These are phyloP conservation scores for Camillea tinctor DNA, from an alignment of 2,329 filamentous ascomycete genomes.

Conservation along the genomic window DNA sequence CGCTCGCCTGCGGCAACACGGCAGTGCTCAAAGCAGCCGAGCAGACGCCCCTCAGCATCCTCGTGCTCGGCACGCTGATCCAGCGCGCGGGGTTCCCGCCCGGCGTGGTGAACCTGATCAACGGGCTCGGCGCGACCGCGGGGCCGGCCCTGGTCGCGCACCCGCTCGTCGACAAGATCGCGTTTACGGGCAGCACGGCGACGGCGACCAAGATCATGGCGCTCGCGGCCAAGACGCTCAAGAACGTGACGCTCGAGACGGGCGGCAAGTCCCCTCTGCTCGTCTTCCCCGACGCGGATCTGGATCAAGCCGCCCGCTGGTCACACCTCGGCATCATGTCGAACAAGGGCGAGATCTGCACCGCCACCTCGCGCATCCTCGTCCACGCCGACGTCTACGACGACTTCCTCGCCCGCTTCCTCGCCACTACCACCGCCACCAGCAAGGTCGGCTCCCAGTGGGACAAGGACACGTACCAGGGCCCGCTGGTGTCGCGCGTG, in stretches of 20 bases:
- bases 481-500: slow-evolving; percentile 1
- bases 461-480: slow-evolving; percentile 3
- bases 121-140: slow-evolving; percentile 66
- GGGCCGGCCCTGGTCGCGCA: slow-evolving; percentile 66
- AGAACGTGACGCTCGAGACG: slow-evolving; percentile 56
- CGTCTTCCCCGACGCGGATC: slow-evolving; percentile 55
- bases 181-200: slow-evolving; percentile 73
- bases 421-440: slow-evolving; percentile 14
- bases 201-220: slow-evolving; percentile 67
- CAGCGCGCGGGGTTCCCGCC: slow-evolving; percentile 72
- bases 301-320: slow-evolving; percentile 51
- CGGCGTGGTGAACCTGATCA: slow-evolving; percentile 72
- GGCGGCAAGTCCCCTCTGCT: slow-evolving; percentile 56
- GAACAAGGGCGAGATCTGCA: slow-evolving; percentile 18
- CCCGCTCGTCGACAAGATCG: slow-evolving; percentile 67
- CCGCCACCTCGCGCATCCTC: slow-evolving; percentile 14
- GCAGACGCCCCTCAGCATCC: slow-evolving; percentile 57
- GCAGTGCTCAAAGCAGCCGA: slow-evolving; percentile 61
- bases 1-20: slow-evolving; percentile 60
- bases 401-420: slow-evolving; percentile 19
- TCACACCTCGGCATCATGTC: slow-evolving; percentile 8
- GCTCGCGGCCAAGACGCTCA: slow-evolving; percentile 54
- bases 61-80: slow-evolving; percentile 62
- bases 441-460: slow-evolving; percentile 17
- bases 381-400: slow-evolving; percentile 21